Conservation (phyloP, 257 asterid genomes). For the Solanum pimpinellifolium region DNA sequence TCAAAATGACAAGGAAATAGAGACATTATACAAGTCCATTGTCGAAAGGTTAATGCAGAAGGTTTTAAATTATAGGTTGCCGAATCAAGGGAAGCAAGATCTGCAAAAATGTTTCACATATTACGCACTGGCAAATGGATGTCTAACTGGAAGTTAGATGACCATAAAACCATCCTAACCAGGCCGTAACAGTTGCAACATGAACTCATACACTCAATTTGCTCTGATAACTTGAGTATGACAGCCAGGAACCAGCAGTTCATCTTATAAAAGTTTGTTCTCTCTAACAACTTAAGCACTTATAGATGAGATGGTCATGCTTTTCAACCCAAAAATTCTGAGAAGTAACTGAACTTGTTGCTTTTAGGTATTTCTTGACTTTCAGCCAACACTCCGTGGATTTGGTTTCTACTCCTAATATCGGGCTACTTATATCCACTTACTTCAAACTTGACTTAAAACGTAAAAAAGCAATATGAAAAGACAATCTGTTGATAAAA, state of each 20-base stretch:
- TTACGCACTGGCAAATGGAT: not conserved
- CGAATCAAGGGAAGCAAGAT: not conserved
- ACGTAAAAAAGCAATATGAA: not conserved
- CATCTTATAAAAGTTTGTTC: not conserved
- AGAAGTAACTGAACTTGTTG: not conserved
- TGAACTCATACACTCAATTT: not conserved
- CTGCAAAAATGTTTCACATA: not conserved
- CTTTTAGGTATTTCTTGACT: not conserved
- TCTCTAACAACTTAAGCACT: not conserved
- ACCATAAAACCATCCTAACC: not conserved
- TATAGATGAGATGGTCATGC: not conserved
- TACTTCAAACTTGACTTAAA: not conserved
- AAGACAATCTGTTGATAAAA: not conserved
- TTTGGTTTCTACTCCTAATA: not conserved
- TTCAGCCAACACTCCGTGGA: not conserved
- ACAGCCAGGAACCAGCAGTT: not conserved
- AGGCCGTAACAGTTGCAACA: not conserved
- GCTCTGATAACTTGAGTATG: not conserved
- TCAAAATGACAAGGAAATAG: not conserved
- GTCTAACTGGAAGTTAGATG: not conserved
- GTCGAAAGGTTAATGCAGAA: not conserved
- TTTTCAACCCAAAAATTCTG: not conserved
- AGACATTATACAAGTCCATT: not conserved
- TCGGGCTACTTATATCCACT: not conserved
- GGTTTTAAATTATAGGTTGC: not conserved